A percentile compares a stretch with the other conserved stretches of the same genome.
Evolutionary conservation across 164 flowering plant genomes (phyloP).

Genomic region (Berberis thunbergii): DNA sequence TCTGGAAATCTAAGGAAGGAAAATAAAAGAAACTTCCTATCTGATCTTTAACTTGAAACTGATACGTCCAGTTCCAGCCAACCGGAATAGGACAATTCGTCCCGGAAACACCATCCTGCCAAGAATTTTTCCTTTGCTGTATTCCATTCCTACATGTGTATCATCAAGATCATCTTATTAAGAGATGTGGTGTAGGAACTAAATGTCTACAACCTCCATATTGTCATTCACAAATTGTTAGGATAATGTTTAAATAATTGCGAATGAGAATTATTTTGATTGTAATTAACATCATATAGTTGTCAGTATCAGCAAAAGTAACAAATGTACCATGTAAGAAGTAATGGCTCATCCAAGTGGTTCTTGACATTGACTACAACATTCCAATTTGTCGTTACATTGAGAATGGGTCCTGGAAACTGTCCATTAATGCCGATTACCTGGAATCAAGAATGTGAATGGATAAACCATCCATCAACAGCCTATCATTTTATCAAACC

Average conservation of each 20-base stretch:
- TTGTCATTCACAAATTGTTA: too few species aligned
- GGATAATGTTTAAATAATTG: not conserved
- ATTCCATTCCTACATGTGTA: conserved; percentile 64
- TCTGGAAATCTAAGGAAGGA: conserved; percentile 70
- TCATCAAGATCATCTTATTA: not conserved
- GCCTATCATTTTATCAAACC: not conserved
- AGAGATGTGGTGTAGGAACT: too few species aligned
- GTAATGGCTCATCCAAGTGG: conserved; percentile 80
- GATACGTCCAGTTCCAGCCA: conserved; percentile 94
- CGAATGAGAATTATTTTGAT: not conserved
- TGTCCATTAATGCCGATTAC: conserved; percentile 77
- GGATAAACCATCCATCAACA: conserved; percentile 1
- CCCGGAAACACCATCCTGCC: conserved; percentile 97
- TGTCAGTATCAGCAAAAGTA: not conserved
- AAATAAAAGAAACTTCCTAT: conserved; percentile 94
- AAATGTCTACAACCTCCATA: too few species aligned
- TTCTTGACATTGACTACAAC: conserved; percentile 84
- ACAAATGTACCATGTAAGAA: conserved; percentile 66
- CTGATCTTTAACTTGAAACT: conserved; percentile 95
- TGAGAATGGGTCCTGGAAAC: conserved; percentile 89
- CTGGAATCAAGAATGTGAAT: conserved; percentile 27
- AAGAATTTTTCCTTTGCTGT: conserved; percentile 82
- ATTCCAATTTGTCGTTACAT: conserved; percentile 93
- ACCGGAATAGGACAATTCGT: conserved; percentile 93
- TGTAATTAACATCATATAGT: not conserved